A percentile compares a stretch with the other conserved stretches of the same genome.
Evolutionary conservation across 192 early-diverging fungal species (phyloP).

Genomic region (Piromyces finnis): DNA sequence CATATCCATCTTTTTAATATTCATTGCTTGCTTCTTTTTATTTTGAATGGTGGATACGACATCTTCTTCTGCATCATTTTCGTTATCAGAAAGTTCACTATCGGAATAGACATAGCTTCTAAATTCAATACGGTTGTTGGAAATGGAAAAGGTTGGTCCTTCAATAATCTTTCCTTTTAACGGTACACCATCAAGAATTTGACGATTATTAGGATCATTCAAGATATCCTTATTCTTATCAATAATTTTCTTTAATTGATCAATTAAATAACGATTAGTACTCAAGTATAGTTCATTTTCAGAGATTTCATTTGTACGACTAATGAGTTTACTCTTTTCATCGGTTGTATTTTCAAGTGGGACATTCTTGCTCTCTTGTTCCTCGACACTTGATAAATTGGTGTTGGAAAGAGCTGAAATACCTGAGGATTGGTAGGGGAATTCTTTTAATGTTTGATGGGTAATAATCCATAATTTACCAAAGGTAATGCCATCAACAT

Average conservation of each 20-base stretch:
- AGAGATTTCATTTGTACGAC: background rate
- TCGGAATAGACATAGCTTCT: constrained; percentile 33
- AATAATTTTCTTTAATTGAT: background rate
- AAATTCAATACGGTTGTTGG: constrained; percentile 51
- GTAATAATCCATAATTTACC: constrained; percentile 50
- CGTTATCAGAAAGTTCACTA: constrained; percentile 22
- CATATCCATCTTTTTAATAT: background rate
- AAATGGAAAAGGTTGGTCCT: constrained; percentile 45
- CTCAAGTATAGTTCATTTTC: background rate
- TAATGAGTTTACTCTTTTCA: too few species aligned
- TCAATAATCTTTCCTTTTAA: constrained; percentile 47
- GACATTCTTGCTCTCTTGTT: background rate
- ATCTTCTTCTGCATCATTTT: constrained; percentile 3
- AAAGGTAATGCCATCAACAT: constrained; percentile 41
- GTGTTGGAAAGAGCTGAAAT: background rate
- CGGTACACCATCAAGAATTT: constrained; percentile 40
- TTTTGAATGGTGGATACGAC: background rate
- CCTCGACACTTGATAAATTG: background rate
- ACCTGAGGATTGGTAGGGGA: background rate
- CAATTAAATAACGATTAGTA: background rate
- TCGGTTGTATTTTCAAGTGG: too few species aligned
- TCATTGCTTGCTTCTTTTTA: background rate
- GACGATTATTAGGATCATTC: constrained; percentile 4
- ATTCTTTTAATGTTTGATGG: background rate
- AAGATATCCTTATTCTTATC: background rate